Percentiles rank a stretch among this genome's conserved stretches.
phyloP scores from a whole-genome alignment of 257 asterid genomes.

The Capsicum rhomboideum region DNA sequence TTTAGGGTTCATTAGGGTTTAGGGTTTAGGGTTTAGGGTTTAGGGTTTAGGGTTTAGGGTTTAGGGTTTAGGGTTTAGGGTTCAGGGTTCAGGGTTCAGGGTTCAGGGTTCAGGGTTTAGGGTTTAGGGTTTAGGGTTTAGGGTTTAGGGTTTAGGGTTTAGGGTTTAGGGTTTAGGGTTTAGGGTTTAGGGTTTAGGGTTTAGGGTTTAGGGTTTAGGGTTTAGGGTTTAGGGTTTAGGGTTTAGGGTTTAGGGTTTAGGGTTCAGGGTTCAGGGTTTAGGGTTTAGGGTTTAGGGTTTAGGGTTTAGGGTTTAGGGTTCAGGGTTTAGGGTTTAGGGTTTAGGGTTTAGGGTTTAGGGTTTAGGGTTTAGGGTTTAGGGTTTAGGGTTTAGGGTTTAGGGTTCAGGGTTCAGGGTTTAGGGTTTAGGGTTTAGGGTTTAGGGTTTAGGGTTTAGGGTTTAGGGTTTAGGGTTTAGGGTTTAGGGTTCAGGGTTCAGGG shows the following conservation, averaged over 20 bases:
- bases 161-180: neutral
- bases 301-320: neutral
- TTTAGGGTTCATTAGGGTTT: too few species aligned
- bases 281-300: constrained; percentile 2
- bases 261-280: constrained; percentile 5
- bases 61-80: constrained; percentile 12
- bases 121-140: constrained; percentile 9
- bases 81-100: constrained; percentile 5
- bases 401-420: constrained; percentile 11
- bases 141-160: constrained; percentile 1
- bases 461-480: too few species aligned
- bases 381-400: constrained; percentile 9
- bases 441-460: constrained; percentile 2
- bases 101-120: constrained; percentile 9
- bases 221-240: constrained; percentile 6
- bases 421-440: constrained; percentile 7
- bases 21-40: constrained; percentile 9
- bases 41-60: constrained; percentile 13
- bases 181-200: constrained; percentile 1
- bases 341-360: constrained; percentile 2
- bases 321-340: neutral
- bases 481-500: neutral
- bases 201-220: constrained; percentile 1
- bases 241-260: neutral
- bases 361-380: constrained; percentile 2